Evolutionary conservation across 2,329 filamentous ascomycete species (phyloP), one percentile per base, ranked within the genome.

Genomic region (Botrytis squamosa): DNA sequence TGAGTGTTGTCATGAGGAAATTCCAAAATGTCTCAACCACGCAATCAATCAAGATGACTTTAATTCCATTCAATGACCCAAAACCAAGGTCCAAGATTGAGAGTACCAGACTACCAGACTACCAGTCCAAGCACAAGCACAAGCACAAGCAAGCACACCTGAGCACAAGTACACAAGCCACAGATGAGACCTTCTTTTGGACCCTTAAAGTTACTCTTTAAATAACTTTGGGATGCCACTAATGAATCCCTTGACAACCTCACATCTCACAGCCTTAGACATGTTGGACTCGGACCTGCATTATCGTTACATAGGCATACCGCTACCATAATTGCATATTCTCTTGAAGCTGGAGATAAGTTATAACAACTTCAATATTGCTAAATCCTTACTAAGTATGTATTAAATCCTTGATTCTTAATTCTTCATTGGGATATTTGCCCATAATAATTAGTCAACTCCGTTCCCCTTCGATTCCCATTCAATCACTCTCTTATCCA

Each of bases 211-310:
- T 42, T 22, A 29, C 25, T 52, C 52, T 55, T 29, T 29, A 40
- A 55, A 67, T 67, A 18, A 36, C 44, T 66, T 38, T 46, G 36
- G 20, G 22, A 8, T 66, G 12, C 44, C 44, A 38, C 46, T 67
- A 52, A 55, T 55, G 0, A 55, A 38, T 25, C 65, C 46, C 46
- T 38, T 52, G 14, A 29, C 46, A 52, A n/a, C 46, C 46, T 20
- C 12, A 55, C n/a, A 36, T 46, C n/a, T 20, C 40, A 65, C 62
- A 65, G 62, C 40, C n/a, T 65, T 65, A 55, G 52, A 55, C 52
- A 40, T 40, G 33, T 29, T 42, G 38, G 38, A 63, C 60, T 52
- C 36, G 46, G 46, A 67, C 46, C 46, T 67, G 65, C 65, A 67
- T 67, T 55, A 29, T 52, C 44, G 33, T 52, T 49, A 46, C 44